Base-by-base conservation (phyloP, 2,329 filamentous ascomycete species). In the Fusarium lateritium region DNA sequence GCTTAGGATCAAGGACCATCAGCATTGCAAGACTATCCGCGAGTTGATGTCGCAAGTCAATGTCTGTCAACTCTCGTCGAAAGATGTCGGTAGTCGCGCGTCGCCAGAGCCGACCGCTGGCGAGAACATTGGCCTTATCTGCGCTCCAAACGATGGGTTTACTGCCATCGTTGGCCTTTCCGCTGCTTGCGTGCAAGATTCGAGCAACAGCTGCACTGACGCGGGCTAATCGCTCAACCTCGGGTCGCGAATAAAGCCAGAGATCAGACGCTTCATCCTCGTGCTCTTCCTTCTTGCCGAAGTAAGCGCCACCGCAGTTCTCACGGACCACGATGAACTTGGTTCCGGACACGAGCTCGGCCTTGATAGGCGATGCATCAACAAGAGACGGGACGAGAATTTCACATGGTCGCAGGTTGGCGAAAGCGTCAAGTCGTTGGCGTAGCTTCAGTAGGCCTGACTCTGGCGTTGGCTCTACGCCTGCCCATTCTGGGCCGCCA, bases 61-160 rank as follows among this genome's bases (percentile, higher is more conserved):
- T 73, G 38, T 83, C 78, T 0, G 81, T 78, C 34, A 84, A 83
- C 56, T 84, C 82, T 13, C 72, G 76, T 24, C 77, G 75, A 43
- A 84, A 82, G 4, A 80, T 68, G 6, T 83, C 76, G 14, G 77
- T 74, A 0, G 82, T 82, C 5, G 81, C 80, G 14, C 79, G 75
- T 6, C 84, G 74, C 85, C 85, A 86, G 6, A 86, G 79, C 4
- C 85, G 76, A 6, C 82, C 80, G 46, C 79, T 85, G 1, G 84
- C 84, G 10, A 87, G 79, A 11, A 86, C 84, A 62, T 86, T 86
- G 42, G 83, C 84, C 74, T 87, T 86, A 74, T 87, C 84, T 2
- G 79, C 80, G 59, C 81, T 83, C 78, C 80, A 83, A 2, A 86
- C 84, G 3, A 79, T 73, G 2, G 82, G 79, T 10, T 77, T 77